phyloP scores from a whole-genome alignment of 805 yeast species.

The Wickerhamomyces hampshirensis region DNA sequence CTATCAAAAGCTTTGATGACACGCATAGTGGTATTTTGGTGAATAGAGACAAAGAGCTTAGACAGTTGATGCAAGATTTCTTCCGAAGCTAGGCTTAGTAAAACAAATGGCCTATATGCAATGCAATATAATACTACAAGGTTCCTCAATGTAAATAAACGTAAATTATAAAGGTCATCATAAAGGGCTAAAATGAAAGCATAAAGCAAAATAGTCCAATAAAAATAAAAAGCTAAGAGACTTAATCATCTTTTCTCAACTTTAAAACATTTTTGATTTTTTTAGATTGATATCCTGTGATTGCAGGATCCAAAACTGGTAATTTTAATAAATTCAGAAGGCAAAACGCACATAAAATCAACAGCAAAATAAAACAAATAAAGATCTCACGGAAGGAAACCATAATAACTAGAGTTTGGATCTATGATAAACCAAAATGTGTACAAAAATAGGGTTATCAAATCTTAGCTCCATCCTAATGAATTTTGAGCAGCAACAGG shows the following conservation, averaged over 20 bases:
- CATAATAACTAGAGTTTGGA: too few species aligned
- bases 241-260: not conserved
- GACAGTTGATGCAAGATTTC: not conserved
- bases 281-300: too few species aligned
- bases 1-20: conserved; percentile 2
- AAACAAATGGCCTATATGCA: too few species aligned
- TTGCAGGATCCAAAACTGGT: too few species aligned
- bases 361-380: too few species aligned
- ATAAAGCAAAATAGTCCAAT: not conserved
- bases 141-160: not conserved
- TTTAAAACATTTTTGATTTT: not conserved
- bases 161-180: not conserved
- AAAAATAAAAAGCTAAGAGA: not conserved
- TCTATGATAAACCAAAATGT: not conserved
- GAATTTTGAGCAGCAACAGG: conserved; percentile 72
- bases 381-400: too few species aligned
- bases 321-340: too few species aligned
- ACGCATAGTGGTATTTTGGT: conserved; percentile 9
- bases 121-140: too few species aligned
- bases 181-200: not conserved
- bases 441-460: not conserved
- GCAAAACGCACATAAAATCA: too few species aligned
- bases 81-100: too few species aligned
- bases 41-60: conserved; percentile 4
- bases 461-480: conserved; percentile 55